Base-by-base conservation (phyloP, 805 yeast species). In the Yarrowia deformans region DNA sequence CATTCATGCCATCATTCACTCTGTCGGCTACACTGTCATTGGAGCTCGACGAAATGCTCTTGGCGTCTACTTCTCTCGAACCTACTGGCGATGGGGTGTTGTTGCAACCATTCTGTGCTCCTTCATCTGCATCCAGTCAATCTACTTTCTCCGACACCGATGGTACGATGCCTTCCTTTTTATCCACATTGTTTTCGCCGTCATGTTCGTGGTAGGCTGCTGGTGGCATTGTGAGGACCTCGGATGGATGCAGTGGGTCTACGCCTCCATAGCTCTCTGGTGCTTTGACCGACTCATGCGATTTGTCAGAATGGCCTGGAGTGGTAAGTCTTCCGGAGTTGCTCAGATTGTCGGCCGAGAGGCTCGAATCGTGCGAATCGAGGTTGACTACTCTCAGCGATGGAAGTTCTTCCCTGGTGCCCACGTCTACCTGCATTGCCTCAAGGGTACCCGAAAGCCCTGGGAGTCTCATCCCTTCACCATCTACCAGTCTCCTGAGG, bases 381-480 rank as follows among this genome's bases (percentile, higher is more conserved):
- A 63, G 45, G 68, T 40, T 46, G 68, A 19, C 29, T 63, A 63
- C 56, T 63, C 68, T 4, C 68, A 63, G 48, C 75, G 74, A 68
- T 85, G 88, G 83, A 79, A 79, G 56, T 79, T 83, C 32, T 78
- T 73, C 69, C 88, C 92, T 2, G 90, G 91, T 34, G 80, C 84
- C n/a, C 86, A 79, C 75, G 86, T 83, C 1, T 89, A 81, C 74
- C 77, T 90, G 40, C 84, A 88, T 77, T 87, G 89, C 75, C 71
- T 88, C 69, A 79, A 84, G 56, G 68, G 68, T 12, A 81, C 84
- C 16, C 74, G 78, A 2, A 66, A 66, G 50, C 61, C 61, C 77
- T 88, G 88, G 88, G 91, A 90, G 76, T 85, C 89, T 3, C 93
- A 90, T 76, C 94, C 94, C 4, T 89, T 90, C 78, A 88, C 93